Conservation (phyloP, 352 stramenopile species). For the Globisporangium parvum region DNA sequence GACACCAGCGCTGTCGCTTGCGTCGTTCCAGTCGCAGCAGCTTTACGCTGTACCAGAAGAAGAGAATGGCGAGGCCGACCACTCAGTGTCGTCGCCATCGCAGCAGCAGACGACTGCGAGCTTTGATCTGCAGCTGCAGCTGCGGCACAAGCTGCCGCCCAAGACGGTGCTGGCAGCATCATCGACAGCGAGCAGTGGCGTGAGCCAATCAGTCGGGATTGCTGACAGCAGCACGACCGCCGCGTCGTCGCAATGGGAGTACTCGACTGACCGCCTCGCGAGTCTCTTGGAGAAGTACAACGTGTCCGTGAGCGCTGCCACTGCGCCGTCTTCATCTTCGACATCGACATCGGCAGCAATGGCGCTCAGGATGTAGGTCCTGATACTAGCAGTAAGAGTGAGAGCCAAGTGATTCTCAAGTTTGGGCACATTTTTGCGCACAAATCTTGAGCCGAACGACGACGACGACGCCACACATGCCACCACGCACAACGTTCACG, state of each 20-base stretch:
- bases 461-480: no score
- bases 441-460: no score
- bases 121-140: slow-evolving; percentile 3
- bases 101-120: no score
- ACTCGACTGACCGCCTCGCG: slow-evolving; percentile 49
- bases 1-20: background rate
- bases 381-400: no score
- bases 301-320: slow-evolving; percentile 27
- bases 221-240: slow-evolving; percentile 2
- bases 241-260: slow-evolving; percentile 23
- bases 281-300: slow-evolving; percentile 67
- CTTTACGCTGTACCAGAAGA: slow-evolving; percentile 22
- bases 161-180: background rate
- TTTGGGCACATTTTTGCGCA: no score
- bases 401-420: no score
- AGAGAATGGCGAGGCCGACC: no score
- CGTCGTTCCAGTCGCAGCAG: slow-evolving; percentile 7
- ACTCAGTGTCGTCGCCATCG: no score
- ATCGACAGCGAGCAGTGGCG: background rate
- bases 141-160: background rate
- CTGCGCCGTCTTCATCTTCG: background rate
- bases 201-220: no score
- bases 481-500: no score
- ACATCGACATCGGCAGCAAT: background rate
- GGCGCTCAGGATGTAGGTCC: no score